phyloP scores from a whole-genome alignment of 192 early-diverging fungal species.

The Phycomyces nitens region DNA sequence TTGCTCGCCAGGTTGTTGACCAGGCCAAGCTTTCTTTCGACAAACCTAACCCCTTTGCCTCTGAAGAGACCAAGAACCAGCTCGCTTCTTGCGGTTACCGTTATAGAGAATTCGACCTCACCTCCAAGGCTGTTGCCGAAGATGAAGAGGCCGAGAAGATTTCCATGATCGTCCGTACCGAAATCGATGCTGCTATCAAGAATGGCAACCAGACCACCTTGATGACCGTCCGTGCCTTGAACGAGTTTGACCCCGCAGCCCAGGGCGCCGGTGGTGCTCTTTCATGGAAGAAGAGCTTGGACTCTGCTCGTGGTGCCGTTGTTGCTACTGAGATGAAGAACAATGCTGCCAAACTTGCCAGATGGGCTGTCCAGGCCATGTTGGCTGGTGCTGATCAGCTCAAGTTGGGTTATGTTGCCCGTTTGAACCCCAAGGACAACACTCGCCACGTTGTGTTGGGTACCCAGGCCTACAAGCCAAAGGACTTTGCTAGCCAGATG shows the following conservation, averaged over 20 bases:
- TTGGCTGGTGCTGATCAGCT: constrained; percentile 87
- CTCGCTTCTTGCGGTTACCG: constrained; percentile 73
- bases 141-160: constrained; percentile 58
- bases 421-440: constrained; percentile 73
- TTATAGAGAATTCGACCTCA: constrained; percentile 84
- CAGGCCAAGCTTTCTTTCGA: constrained; percentile 49
- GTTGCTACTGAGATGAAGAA: constrained; percentile 98
- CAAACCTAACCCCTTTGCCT: constrained; percentile 74
- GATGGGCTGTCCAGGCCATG: constrained; percentile 93
- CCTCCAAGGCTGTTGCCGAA: constrained; percentile 35
- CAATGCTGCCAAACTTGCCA: constrained; percentile 90
- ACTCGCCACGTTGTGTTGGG: constrained; percentile 82
- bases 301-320: constrained; percentile 92
- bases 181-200: constrained; percentile 78
- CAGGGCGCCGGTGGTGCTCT: constrained; percentile 82
- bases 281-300: constrained; percentile 93
- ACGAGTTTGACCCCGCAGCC: constrained; percentile 89
- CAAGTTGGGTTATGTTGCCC: constrained; percentile 82
- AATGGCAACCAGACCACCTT: constrained; percentile 45
- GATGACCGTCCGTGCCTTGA: constrained; percentile 78
- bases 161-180: constrained; percentile 81
- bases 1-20: constrained; percentile 75
- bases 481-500: constrained; percentile 88
- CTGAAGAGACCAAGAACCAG: constrained; percentile 43
- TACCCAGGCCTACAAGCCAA: constrained; percentile 79